Evolutionary conservation across 2,329 filamentous ascomycete species (phyloP).

Genomic region (Calonectria pauciramosa): DNA sequence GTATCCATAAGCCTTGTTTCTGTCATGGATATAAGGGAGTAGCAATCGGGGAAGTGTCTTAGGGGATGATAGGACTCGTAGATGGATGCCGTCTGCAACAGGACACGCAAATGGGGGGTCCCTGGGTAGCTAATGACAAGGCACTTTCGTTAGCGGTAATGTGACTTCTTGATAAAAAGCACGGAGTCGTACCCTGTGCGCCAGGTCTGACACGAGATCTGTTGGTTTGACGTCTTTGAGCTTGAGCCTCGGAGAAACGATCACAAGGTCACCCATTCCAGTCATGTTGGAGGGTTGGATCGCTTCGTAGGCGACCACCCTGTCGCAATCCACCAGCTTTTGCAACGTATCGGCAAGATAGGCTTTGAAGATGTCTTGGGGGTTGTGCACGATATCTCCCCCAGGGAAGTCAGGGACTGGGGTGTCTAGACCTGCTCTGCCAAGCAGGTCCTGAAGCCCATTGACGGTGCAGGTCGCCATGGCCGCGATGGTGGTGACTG

Average conservation of each 20-base stretch:
- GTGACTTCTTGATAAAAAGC: neutral
- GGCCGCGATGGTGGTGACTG: constrained; percentile 21
- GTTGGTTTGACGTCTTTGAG: constrained; percentile 27
- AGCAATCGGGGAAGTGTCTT: constrained; percentile 40
- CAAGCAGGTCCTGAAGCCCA: constrained; percentile 37
- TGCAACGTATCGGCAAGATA: constrained; percentile 42
- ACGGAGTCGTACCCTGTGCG: constrained; percentile 30
- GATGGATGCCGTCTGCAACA: constrained; percentile 40
- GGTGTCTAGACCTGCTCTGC: constrained; percentile 37
- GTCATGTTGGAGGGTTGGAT: constrained; percentile 45
- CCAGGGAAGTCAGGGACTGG: constrained; percentile 40
- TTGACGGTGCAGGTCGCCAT: constrained; percentile 43
- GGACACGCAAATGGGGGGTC: constrained; percentile 40
- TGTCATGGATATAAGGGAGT: constrained; percentile 39
- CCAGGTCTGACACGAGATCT: constrained; percentile 39
- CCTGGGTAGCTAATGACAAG: constrained; percentile 34
- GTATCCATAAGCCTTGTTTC: constrained; percentile 36
- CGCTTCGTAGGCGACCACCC: constrained; percentile 41
- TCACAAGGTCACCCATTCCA: constrained; percentile 41
- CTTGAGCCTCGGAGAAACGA: constrained; percentile 44
- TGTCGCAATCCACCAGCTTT: constrained; percentile 39
- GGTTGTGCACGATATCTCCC: constrained; percentile 41
- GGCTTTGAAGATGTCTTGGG: constrained; percentile 43
- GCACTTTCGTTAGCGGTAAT: constrained; percentile 22
- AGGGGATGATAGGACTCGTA: constrained; percentile 39